Conservation (phyloP, 192 early-diverging fungal genomes). For the Ambispora gerdemannii region DNA sequence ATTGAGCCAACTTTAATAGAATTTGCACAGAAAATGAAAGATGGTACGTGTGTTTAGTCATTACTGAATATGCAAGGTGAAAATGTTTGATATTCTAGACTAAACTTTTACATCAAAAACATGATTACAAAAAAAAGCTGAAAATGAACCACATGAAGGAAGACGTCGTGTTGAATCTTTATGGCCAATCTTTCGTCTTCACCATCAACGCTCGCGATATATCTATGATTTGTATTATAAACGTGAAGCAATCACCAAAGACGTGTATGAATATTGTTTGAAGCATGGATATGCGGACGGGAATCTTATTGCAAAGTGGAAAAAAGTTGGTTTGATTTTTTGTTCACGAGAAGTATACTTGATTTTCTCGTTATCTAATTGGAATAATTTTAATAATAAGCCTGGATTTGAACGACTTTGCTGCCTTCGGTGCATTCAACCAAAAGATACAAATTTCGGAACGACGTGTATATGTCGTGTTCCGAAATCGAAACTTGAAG, state of each 20-base stretch:
- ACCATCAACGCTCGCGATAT: conserved; percentile 97
- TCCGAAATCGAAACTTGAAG: conserved; percentile 84
- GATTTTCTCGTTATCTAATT: neutral
- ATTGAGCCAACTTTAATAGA: conserved; percentile 92
- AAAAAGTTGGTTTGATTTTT: conserved; percentile 60
- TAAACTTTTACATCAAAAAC: neutral
- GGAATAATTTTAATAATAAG: conserved; percentile 34
- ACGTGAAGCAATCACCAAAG: conserved; percentile 87
- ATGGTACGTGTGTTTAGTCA: conserved; percentile 55
- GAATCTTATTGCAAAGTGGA: conserved; percentile 97
- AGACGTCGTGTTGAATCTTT: conserved; percentile 89
- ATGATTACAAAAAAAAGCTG: conserved; percentile 55
- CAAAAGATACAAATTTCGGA: conserved; percentile 95
- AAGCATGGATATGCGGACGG: conserved; percentile 90
- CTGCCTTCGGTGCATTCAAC: conserved; percentile 95
- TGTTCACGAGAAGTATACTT: neutral
- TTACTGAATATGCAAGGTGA: too few species aligned
- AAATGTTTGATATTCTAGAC: conserved; percentile 1
- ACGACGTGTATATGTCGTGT: conserved; percentile 98
- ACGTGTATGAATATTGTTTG: conserved; percentile 90
- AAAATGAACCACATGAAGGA: conserved; percentile 91
- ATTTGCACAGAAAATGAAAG: conserved; percentile 91
- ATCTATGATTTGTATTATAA: conserved; percentile 96
- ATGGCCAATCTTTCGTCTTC: conserved; percentile 94
- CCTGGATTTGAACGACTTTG: conserved; percentile 96